These are phyloP conservation scores for Spathaspora passalidarum DNA, from an alignment of 805 yeast species.

Conservation along the genomic window DNA sequence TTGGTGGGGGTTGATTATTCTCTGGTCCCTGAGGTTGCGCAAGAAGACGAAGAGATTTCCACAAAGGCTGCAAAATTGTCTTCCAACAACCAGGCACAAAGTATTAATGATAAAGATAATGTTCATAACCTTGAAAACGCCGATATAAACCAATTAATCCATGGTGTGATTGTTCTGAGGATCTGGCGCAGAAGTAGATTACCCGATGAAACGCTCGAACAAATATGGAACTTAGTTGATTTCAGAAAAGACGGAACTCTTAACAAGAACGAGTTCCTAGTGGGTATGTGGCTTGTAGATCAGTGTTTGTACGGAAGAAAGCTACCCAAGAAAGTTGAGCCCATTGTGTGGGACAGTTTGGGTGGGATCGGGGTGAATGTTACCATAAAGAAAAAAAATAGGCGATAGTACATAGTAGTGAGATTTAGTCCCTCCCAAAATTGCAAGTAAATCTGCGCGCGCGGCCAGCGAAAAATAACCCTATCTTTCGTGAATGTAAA, in stretches of 20 bases:
- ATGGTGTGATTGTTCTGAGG: slow-evolving; percentile 66
- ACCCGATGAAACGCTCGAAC: slow-evolving; percentile 52
- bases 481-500: background rate
- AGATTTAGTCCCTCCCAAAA: background rate
- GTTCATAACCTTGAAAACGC: slow-evolving; percentile 30
- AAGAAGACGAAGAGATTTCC: slow-evolving; percentile 17
- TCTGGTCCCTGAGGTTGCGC: background rate
- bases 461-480: no score
- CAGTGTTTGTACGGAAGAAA: slow-evolving; percentile 94
- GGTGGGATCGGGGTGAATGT: slow-evolving; percentile 43
- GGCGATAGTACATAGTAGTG: background rate
- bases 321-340: slow-evolving; percentile 67
- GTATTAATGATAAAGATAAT: slow-evolving; percentile 19
- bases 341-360: slow-evolving; percentile 79
- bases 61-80: slow-evolving; percentile 36
- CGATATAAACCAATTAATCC: slow-evolving; percentile 35
- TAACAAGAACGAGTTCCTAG: slow-evolving; percentile 77
- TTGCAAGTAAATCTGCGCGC: background rate
- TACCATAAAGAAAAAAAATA: slow-evolving; percentile 22
- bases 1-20: slow-evolving; percentile 25
- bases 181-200: slow-evolving; percentile 80
- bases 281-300: slow-evolving; percentile 98
- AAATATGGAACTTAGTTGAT: slow-evolving; percentile 73
- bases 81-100: slow-evolving; percentile 16
- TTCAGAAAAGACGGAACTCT: slow-evolving; percentile 67